Evolutionary conservation across 23 red algal species (phyloP).

Genomic region (Pyropia haitanensis): DNA sequence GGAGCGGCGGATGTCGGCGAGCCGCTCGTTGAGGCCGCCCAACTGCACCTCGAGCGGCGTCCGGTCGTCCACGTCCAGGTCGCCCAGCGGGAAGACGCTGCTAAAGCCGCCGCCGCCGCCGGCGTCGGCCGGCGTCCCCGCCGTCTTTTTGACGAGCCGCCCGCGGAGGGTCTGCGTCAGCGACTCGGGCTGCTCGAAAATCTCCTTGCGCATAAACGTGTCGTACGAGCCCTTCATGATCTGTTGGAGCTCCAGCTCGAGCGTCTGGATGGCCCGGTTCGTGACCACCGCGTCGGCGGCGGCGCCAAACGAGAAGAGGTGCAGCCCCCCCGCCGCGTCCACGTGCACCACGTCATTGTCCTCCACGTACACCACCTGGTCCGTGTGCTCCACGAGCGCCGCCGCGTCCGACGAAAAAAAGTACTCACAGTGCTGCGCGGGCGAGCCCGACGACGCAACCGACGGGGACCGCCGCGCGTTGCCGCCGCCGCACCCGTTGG

Average conservation of each 20-base stretch:
- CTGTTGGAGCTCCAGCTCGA: slow-evolving; percentile 88
- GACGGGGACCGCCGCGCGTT: too few species aligned
- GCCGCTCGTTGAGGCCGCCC: slow-evolving; percentile 58
- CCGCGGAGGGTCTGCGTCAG: slow-evolving; percentile 83
- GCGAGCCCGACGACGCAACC: too few species aligned
- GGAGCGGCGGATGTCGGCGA: slow-evolving; percentile 70
- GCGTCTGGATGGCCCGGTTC: slow-evolving; percentile 66
- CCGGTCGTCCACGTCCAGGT: neutral
- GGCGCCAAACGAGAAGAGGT: slow-evolving; percentile 68
- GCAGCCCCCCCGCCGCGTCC: slow-evolving; percentile 38
- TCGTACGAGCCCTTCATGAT: slow-evolving; percentile 91
- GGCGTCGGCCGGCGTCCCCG: neutral
- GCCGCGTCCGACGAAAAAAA: slow-evolving; percentile 91
- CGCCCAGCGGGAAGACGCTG: neutral
- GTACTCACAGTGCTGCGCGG: slow-evolving; percentile 16
- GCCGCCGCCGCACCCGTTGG: too few species aligned
- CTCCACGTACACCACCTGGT: slow-evolving; percentile 89
- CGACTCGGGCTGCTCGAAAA: slow-evolving; percentile 94
- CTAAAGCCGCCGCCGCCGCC: neutral
- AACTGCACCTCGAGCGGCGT: slow-evolving; percentile 47
- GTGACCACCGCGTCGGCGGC: slow-evolving; percentile 39
- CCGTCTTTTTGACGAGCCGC: slow-evolving; percentile 27
- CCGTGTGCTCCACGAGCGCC: slow-evolving; percentile 90
- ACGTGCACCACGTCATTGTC: slow-evolving; percentile 90
- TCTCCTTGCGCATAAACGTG: slow-evolving; percentile 99